phyloP scores from a whole-genome alignment of 1,284 basidiomycete genomes.

The Sanghuangporus sanghuang region DNA sequence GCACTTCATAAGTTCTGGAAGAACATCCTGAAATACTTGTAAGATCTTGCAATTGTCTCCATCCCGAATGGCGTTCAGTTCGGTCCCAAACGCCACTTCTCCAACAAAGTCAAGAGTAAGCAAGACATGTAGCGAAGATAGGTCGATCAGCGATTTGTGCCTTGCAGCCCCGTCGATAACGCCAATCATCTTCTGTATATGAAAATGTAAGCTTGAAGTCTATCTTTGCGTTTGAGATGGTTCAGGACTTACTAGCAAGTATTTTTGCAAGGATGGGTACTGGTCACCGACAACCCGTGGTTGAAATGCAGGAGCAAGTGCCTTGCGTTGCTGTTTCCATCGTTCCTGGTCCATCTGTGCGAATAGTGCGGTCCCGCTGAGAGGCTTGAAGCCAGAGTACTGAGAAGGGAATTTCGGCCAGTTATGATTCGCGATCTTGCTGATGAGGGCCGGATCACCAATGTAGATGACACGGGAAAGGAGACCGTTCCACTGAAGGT shows the following conservation, averaged over 20 bases:
- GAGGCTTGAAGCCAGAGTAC: background rate
- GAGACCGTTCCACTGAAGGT: background rate
- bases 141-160: background rate
- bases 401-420: background rate
- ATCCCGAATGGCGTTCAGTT: background rate
- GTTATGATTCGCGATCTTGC: background rate
- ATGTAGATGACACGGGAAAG: background rate
- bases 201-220: background rate
- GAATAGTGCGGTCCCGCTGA: background rate
- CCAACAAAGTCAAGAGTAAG: background rate
- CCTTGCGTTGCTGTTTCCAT: background rate
- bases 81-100: background rate
- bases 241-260: background rate
- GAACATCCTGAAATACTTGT: background rate
- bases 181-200: background rate
- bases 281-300: background rate
- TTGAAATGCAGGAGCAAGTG: background rate
- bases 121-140: background rate
- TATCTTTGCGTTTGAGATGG: background rate
- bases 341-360: slow-evolving; percentile 1
- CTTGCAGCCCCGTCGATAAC: background rate
- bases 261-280: background rate
- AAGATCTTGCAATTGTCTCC: background rate
- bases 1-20: background rate
- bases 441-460: background rate